A percentile compares a stretch with the other conserved stretches of the same genome.
These are phyloP conservation scores for Anacardium occidentale DNA, from an alignment of 345 rosid genomes.

Conservation along the genomic window DNA sequence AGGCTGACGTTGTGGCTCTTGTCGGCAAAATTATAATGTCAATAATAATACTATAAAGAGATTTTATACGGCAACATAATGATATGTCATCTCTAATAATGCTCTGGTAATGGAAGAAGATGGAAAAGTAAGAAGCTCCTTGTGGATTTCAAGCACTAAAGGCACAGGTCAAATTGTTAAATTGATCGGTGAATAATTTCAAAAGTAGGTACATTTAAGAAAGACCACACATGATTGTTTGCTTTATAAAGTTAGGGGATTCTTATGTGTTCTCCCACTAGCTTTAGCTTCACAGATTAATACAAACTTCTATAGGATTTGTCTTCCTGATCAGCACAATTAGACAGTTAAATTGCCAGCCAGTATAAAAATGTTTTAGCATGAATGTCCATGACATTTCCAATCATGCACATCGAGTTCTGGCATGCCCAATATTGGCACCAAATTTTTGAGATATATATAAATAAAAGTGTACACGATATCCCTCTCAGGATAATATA, in stretches of 20 bases:
- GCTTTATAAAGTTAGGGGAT: conserved; percentile 4
- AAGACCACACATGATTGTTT: conserved; percentile 16
- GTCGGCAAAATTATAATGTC: neutral
- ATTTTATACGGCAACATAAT: neutral
- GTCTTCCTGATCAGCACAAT: too few species aligned
- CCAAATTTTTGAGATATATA: neutral
- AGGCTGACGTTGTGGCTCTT: neutral
- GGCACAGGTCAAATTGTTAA: conserved; percentile 20
- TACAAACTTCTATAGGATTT: too few species aligned
- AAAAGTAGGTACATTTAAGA: conserved; percentile 28
- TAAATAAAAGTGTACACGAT: neutral
- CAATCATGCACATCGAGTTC: neutral
- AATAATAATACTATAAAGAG: neutral
- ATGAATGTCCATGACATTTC: neutral
- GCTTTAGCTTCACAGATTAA: neutral
- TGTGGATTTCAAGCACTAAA: conserved; percentile 21
- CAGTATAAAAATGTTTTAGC: neutral
- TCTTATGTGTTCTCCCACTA: conserved; percentile 19
- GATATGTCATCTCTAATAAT: neutral
- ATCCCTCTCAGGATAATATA: neutral
- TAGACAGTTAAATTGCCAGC: neutral
- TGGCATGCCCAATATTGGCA: neutral
- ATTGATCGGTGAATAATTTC: conserved; percentile 28
- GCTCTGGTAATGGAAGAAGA: neutral
- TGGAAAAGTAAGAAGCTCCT: conserved; percentile 6